Base-by-base conservation (phyloP, 2,329 filamentous ascomycete species). In the Phialophora expanda region DNA sequence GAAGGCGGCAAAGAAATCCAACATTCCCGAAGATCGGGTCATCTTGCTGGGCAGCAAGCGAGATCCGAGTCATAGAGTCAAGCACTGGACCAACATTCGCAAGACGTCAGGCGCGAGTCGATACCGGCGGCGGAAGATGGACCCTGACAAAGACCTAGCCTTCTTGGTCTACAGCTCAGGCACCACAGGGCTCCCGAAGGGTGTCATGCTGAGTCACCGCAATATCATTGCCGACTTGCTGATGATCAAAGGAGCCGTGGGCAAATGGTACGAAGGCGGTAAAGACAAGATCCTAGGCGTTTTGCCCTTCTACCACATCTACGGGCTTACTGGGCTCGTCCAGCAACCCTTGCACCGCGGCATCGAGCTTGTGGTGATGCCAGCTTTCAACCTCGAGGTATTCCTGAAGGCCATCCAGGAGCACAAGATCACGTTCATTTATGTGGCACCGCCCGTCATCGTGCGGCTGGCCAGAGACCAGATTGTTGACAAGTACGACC, bases 271-370 rank as follows among this genome's bases (percentile, higher is more conserved):
- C 62, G 58, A 61, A 17, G 87, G 87, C 9, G 82, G 87, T 60
- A 84, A 87, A 0, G 93, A 97, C 75, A 87, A 85, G 66, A 82
- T 95, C 26, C 77, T 97, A 2, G 91, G 90, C 1, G 89, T 96
- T 62, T 78, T 97, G 17, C 93, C 93, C 0, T 95, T 97, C 77
- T 97, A 93, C 79, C 93, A 97, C 75, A 93, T 96, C 67, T 97
- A 96, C 74, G 92, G 90, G 6, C 85, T 96, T 24, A 90, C 87
- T 5, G 89, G 87, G 71, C 85, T 93, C 46, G 82, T 96, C 34
- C 87, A 95, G 68, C 84, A 89, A 74, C 81, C 87, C 34, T 78
- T 93, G 12, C 87, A 88, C 76, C 80, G 82, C 20, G 92, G 92
- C 11, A 81, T 89, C 60, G 83, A 87, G 65, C 82, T 90, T 0